Conservation (phyloP, 1,284 basidiomycete genomes). For the Phlebopus sp. region DNA sequence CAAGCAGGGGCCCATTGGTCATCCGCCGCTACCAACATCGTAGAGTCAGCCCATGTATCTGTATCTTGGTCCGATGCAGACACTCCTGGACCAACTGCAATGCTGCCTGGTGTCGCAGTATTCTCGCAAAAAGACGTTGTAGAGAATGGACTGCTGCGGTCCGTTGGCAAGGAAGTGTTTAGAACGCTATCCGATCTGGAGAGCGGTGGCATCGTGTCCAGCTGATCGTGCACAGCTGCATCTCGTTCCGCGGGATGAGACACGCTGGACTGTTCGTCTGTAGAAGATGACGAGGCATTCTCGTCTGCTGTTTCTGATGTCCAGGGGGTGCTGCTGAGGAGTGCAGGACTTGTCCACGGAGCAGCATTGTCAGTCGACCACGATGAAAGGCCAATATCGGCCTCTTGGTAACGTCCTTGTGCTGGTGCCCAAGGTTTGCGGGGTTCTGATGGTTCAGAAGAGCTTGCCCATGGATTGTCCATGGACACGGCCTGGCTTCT, state of each 20-base stretch:
- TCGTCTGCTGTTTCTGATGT: slow-evolving; percentile 4
- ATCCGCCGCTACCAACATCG: slow-evolving; percentile 28
- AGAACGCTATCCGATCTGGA: no score
- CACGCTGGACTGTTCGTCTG: slow-evolving; percentile 39
- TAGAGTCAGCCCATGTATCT: slow-evolving; percentile 39
- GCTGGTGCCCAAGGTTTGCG: slow-evolving; percentile 11
- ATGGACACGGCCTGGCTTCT: slow-evolving; percentile 29
- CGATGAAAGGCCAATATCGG: slow-evolving; percentile 50
- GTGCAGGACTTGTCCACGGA: slow-evolving; percentile 47
- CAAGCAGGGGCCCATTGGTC: slow-evolving; percentile 52
- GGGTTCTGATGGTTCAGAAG: slow-evolving; percentile 42
- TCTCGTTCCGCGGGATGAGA: slow-evolving; percentile 15
- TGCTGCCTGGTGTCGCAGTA: neutral
- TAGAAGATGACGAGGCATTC: slow-evolving; percentile 27
- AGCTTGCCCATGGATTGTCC: slow-evolving; percentile 70
- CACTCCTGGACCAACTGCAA: neutral
- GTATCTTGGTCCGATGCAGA: slow-evolving; percentile 3
- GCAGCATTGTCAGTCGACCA: slow-evolving; percentile 48
- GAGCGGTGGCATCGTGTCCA: neutral
- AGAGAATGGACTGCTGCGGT: neutral
- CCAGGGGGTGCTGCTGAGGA: slow-evolving; percentile 37
- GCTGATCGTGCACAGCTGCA: slow-evolving; percentile 10
- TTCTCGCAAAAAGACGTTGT: slow-evolving; percentile 1
- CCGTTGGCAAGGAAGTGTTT: no score
- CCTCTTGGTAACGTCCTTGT: slow-evolving; percentile 40